phyloP scores from a whole-genome alignment of 176 grass and related monocot species.

The Hsuehochloa calcarea region DNA sequence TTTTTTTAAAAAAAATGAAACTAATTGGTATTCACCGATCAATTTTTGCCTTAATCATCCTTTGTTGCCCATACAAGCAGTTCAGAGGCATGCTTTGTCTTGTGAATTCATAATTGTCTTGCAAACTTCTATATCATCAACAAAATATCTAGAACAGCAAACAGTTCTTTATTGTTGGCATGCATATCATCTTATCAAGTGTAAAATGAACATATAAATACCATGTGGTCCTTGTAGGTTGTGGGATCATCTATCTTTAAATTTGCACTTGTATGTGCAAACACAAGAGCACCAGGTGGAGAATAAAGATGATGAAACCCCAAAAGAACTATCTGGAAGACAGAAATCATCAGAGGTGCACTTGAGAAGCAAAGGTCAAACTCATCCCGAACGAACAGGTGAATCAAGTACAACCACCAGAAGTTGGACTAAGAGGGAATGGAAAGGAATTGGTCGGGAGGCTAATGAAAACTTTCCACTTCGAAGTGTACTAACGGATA shows the following conservation, averaged over 20 bases:
- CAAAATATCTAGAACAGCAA: neutral
- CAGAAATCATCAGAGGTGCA: conserved; percentile 29
- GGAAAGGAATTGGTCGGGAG: conserved; percentile 54
- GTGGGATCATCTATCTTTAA: conserved; percentile 80
- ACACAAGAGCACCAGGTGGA: conserved; percentile 33
- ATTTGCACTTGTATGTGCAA: conserved; percentile 63
- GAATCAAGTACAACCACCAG: conserved; percentile 48
- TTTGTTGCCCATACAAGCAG: neutral
- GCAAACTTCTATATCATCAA: neutral
- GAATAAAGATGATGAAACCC: conserved; percentile 24
- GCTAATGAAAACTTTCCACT: conserved; percentile 69
- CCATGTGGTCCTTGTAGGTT: conserved; percentile 45
- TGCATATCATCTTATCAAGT: neutral
- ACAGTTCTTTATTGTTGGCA: neutral
- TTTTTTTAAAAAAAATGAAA: neutral
- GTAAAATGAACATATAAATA: conserved; percentile 1
- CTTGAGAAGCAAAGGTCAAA: conserved; percentile 40
- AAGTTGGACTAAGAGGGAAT: conserved; percentile 60
- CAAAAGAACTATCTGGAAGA: conserved; percentile 46
- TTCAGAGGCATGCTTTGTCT: neutral
- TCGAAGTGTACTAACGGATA: conserved; percentile 69
- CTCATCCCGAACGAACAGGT: conserved; percentile 34
- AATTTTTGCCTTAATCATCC: neutral
- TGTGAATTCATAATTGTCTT: neutral
- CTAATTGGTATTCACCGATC: neutral